Base-by-base conservation (phyloP, 176 grass and related monocot species). In the Echinochloa phyllopogon region DNA sequence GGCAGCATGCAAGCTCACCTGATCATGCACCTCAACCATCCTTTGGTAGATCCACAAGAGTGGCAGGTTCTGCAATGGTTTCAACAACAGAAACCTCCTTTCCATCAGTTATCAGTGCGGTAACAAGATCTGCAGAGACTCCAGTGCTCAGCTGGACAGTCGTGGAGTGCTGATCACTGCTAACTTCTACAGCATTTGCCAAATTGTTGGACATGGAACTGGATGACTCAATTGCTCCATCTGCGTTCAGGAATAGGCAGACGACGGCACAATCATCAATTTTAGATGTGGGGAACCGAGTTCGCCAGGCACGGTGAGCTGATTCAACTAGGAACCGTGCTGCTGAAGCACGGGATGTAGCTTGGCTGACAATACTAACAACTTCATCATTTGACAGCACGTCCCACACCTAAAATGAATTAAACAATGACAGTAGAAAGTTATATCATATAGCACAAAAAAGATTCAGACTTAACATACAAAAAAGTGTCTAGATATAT, bases 381-480 rank as follows among this genome's bases (percentile, higher is more conserved):
- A 88, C 94, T 82, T 97, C 90, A 40, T 80, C 86, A 78, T 97
- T 94, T 67, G 92, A 94, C 12, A 97, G 80, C 44, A 92, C 94
- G 37, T 97, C 94, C 94, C 94, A 97, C 42, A 97, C 83, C 94
- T 97, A 69, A 27, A 68, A 27, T 82, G 38, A 75, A 9, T 84
- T 44, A 75, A 6, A 29, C 63, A 56, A 33, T 18, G 20, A 83
- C 45, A 49, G 77, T 47, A 43, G 8, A n/a, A 77, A 70, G 48
- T 29, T 49, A 17, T 38, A 77, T 53, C 45, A 38, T 52, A 66
- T 43, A 83, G 5, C 43, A 74, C 23, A 88, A 12, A 77, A 61
- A 72, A 49, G 24, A 7, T 45, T 27, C 69, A 70, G 37, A 37
- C 15, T 12, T 55, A 43, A 76, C 49, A 51, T 29, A 40, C 5